phyloP scores from a whole-genome alignment of 441 rosid genomes.

The Adansonia madagascariensis region DNA sequence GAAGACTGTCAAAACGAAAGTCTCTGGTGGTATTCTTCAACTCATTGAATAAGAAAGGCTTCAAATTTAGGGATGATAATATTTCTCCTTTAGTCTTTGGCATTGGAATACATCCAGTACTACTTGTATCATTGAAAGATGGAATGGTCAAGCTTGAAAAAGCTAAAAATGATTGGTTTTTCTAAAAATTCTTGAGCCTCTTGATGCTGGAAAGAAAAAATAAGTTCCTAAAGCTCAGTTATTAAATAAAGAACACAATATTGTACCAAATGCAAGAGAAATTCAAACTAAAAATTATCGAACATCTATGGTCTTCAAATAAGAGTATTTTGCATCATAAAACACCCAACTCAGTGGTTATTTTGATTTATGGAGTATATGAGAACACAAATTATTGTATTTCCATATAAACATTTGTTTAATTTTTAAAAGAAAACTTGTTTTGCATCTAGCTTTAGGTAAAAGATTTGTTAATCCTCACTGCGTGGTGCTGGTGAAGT shows the following conservation, averaged over 20 bases:
- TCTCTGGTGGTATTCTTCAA: conserved; percentile 66
- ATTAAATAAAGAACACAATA: conserved; percentile 10
- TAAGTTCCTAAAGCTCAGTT: conserved; percentile 17
- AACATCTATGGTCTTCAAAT: neutral
- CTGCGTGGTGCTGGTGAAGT: neutral
- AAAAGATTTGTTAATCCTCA: neutral
- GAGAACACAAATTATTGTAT: neutral
- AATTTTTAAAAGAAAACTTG: neutral
- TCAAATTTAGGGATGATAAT: conserved; percentile 58
- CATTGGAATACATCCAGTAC: conserved; percentile 57
- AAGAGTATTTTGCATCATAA: neutral
- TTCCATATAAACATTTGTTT: neutral
- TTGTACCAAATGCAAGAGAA: neutral
- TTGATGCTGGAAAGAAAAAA: conserved; percentile 39
- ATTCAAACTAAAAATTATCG: conserved; percentile 17
- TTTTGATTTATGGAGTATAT: neutral
- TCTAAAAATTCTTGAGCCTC: conserved; percentile 56
- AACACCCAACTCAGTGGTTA: neutral
- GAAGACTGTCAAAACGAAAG: conserved; percentile 58
- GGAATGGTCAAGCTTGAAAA: conserved; percentile 65
- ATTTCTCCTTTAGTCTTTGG: conserved; percentile 67
- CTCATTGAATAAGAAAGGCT: conserved; percentile 59
- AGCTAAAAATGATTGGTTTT: conserved; percentile 53
- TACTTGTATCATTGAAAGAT: conserved; percentile 51
- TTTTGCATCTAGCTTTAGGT: neutral